Conservation (phyloP, 1,284 basidiomycete species). For the Meira nashicola region DNA sequence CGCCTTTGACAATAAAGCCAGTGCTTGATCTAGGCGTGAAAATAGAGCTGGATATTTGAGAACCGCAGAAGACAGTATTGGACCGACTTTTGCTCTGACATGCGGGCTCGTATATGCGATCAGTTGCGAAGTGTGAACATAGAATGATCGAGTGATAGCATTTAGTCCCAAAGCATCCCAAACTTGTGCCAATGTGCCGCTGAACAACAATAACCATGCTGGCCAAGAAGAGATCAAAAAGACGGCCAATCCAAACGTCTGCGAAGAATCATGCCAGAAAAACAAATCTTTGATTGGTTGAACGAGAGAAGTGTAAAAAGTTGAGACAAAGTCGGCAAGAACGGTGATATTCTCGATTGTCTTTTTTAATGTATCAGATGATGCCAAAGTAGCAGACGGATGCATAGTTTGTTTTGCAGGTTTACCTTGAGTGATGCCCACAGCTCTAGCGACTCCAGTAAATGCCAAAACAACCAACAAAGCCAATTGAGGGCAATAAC, state of each 20-base stretch:
- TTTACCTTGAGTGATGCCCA: background rate
- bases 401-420: background rate
- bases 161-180: conserved; percentile 19
- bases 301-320: conserved; percentile 25
- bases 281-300: conserved; percentile 31
- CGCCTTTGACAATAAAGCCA: background rate
- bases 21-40: background rate
- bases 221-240: conserved; percentile 49
- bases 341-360: conserved; percentile 40
- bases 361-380: conserved; percentile 29
- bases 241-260: conserved; percentile 28
- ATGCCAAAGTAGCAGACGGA: conserved; percentile 14
- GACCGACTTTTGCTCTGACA: background rate
- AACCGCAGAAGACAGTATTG: too few species aligned
- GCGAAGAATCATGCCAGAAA: conserved; percentile 31
- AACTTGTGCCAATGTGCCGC: conserved; percentile 17
- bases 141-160: background rate
- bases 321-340: conserved; percentile 43
- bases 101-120: background rate
- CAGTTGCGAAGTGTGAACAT: background rate
- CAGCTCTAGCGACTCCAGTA: conserved; percentile 15
- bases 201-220: conserved; percentile 41
- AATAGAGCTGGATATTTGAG: background rate
- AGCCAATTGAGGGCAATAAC: conserved; percentile 44
- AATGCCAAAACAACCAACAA: conserved; percentile 33